phyloP scores from a whole-genome alignment of 2,329 filamentous ascomycete genomes.

The Aureobasidium subglaciale region DNA sequence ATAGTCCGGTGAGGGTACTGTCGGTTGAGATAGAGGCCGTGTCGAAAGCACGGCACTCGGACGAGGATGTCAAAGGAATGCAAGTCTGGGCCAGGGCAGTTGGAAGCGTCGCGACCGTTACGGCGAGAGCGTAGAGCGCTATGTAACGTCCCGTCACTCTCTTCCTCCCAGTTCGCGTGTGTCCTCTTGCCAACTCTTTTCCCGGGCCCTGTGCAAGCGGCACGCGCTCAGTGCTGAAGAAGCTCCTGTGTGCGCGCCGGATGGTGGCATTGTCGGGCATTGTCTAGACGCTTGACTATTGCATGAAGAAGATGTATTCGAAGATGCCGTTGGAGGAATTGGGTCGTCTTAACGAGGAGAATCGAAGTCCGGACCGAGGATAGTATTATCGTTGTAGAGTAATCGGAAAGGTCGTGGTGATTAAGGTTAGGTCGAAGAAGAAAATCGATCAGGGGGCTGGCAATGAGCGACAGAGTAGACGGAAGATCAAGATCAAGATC shows the following conservation, averaged over 20 bases:
- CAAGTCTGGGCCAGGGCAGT: conserved; percentile 42
- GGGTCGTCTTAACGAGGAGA: neutral
- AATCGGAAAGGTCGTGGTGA: neutral
- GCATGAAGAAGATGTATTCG: conserved; percentile 13
- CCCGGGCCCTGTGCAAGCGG: neutral
- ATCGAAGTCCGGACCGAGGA: conserved; percentile 1
- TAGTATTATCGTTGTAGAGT: conserved; percentile 4
- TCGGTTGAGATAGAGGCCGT: conserved; percentile 64
- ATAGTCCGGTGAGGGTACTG: conserved; percentile 50
- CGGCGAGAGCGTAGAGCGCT: neutral
- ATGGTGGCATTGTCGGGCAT: neutral
- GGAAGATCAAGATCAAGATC: too few species aligned
- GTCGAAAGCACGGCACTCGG: conserved; percentile 64
- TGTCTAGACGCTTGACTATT: conserved; percentile 6
- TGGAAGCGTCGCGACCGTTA: conserved; percentile 15
- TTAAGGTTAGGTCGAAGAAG: conserved; percentile 7
- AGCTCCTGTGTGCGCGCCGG: neutral
- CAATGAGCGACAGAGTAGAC: conserved; percentile 3
- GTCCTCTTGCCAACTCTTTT: neutral
- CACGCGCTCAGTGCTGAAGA: neutral
- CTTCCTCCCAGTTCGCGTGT: neutral
- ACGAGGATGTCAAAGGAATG: conserved; percentile 64
- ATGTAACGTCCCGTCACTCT: neutral
- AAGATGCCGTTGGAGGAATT: conserved; percentile 13
- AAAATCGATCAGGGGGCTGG: neutral